Percentiles rank a stretch among this genome's conserved stretches.
These are phyloP conservation scores for Pestalotiopsis sp. DNA, from an alignment of 2,329 filamentous ascomycete genomes.

Conservation along the genomic window DNA sequence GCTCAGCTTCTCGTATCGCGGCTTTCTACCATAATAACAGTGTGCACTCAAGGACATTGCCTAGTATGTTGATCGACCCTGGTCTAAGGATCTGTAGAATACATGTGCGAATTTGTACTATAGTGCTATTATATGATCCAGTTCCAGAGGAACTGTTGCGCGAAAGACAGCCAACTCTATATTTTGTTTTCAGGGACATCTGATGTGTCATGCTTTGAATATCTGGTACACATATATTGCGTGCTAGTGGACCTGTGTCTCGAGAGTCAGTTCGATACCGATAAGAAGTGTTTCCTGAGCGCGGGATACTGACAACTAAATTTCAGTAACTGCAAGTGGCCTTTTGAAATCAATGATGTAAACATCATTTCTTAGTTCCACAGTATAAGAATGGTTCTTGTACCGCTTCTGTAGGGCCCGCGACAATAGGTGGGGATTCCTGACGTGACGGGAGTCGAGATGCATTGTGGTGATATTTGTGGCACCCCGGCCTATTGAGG, in stretches of 20 bases:
- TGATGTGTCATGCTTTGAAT: too few species aligned
- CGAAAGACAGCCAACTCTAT: too few species aligned
- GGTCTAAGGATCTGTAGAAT: too few species aligned
- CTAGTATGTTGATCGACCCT: too few species aligned
- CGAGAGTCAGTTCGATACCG: neutral
- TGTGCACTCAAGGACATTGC: too few species aligned
- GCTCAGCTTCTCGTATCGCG: too few species aligned
- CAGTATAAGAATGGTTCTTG: neutral
- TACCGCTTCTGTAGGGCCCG: neutral
- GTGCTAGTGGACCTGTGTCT: neutral
- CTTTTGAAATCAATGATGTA: neutral
- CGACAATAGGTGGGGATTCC: neutral
- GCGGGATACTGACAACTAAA: neutral
- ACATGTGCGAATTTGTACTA: too few species aligned
- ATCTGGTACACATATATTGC: too few species aligned
- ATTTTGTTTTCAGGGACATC: too few species aligned
- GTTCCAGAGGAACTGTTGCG: too few species aligned
- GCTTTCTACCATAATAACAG: too few species aligned
- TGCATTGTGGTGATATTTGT: neutral
- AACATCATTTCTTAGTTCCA: conserved; percentile 5
- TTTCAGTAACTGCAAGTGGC: neutral
- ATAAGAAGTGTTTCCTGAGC: neutral
- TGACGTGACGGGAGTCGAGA: neutral
- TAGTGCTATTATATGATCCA: too few species aligned
- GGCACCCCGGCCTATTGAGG: neutral